phyloP scores from a whole-genome alignment of 257 asterid species.

The Scutellaria minor region DNA sequence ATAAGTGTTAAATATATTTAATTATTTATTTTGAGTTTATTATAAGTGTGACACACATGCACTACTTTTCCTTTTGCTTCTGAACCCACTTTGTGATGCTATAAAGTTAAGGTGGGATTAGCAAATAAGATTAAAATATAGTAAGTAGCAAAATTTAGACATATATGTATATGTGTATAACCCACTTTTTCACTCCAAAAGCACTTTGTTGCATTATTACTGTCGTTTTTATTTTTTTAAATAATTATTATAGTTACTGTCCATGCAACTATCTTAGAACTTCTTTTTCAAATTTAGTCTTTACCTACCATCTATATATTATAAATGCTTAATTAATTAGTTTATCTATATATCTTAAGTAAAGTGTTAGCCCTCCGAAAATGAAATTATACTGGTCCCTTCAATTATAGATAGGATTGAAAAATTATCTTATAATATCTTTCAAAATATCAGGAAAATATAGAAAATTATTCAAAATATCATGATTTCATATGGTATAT shows the following conservation, averaged over 20 bases:
- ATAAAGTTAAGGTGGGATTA: slow-evolving; percentile 28
- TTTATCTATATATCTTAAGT: neutral
- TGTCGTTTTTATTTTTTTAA: neutral
- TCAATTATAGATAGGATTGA: neutral
- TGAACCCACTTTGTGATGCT: slow-evolving; percentile 17
- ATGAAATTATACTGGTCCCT: slow-evolving; percentile 15
- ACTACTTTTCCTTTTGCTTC: slow-evolving; percentile 23
- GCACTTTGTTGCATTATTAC: neutral
- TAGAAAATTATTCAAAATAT: too few relatives aligned
- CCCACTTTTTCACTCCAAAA: slow-evolving; percentile 23
- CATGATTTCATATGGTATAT: too few relatives aligned
- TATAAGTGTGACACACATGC: slow-evolving; percentile 34
- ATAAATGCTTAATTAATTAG: neutral
- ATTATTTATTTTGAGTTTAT: too few relatives aligned
- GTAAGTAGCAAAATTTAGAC: neutral
- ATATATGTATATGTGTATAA: neutral
- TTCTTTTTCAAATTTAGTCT: slow-evolving; percentile 3
- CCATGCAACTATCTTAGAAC: slow-evolving; percentile 19
- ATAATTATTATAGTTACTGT: neutral
- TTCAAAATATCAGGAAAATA: too few relatives aligned
- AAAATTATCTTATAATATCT: neutral
- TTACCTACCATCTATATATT: neutral
- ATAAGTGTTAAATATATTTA: neutral
- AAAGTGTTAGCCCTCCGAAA: neutral
- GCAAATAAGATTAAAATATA: neutral